Conservation (phyloP, 2,329 filamentous ascomycete genomes). For the Colletotrichum camelliae region DNA sequence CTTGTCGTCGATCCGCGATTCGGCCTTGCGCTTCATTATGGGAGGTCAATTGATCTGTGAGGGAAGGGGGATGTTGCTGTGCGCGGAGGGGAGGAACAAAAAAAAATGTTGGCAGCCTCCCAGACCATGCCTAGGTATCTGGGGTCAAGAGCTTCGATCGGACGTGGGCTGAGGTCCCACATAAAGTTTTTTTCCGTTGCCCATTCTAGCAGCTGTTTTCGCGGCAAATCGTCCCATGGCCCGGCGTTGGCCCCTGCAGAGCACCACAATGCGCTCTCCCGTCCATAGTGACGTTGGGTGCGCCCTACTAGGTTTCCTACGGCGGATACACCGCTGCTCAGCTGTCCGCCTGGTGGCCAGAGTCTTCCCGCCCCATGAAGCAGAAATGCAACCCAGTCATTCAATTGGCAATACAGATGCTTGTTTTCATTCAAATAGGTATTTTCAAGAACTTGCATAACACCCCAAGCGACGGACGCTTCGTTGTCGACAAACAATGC, state of each 20-base stretch:
- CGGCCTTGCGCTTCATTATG: constrained; percentile 67
- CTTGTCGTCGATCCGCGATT: constrained; percentile 46
- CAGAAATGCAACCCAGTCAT: neutral
- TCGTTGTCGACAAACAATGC: neutral
- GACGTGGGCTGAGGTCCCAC: constrained; percentile 20
- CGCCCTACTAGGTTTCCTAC: neutral
- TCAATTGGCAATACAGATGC: neutral
- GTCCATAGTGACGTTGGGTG: neutral
- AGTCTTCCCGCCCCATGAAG: neutral
- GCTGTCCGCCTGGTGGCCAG: neutral
- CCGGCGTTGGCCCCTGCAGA: constrained; percentile 4
- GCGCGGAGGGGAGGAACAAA: neutral
- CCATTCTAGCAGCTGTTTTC: constrained; percentile 14
- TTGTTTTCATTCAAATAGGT: neutral
- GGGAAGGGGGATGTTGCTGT: neutral
- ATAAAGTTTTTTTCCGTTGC: constrained; percentile 12
- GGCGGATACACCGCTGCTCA: neutral
- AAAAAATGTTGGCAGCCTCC: neutral
- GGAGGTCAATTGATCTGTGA: neutral
- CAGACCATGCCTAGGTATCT: neutral
- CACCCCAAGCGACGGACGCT: neutral
- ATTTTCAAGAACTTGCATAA: neutral
- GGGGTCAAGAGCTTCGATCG: neutral
- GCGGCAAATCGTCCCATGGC: constrained; percentile 17
- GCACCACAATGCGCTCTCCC: neutral